phyloP scores from a whole-genome alignment of 2,329 filamentous ascomycete species.

The Fusarium sp. region DNA sequence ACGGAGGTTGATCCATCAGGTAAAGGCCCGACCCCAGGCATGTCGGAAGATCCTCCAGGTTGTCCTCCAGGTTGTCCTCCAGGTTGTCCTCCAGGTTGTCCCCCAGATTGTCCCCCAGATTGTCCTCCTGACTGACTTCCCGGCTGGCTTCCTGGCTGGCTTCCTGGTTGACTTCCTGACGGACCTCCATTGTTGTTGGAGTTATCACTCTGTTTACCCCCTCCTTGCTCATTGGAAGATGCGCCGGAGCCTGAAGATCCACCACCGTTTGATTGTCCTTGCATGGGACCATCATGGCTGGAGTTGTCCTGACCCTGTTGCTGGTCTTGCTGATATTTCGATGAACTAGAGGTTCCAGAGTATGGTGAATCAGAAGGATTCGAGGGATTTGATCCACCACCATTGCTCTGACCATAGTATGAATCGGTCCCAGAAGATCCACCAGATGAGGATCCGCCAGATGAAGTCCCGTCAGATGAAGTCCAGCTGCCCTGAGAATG shows the following conservation, averaged over 20 bases:
- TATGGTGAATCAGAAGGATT: neutral
- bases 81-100: neutral
- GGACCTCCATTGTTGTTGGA: neutral
- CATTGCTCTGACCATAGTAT: neutral
- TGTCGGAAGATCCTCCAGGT: neutral
- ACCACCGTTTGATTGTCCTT: neutral
- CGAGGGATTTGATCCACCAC: neutral
- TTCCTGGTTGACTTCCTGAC: no score
- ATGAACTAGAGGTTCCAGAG: neutral
- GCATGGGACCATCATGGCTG: neutral
- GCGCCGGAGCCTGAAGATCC: neutral
- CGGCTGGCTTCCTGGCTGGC: no score
- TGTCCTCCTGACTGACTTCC: no score
- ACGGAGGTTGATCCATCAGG: neutral
- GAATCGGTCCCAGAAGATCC: neutral
- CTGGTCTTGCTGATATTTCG: neutral
- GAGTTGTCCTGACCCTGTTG: neutral
- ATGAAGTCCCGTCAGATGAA: neutral
- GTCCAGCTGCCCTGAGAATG: neutral
- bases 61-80: neutral
- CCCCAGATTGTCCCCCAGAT: no score
- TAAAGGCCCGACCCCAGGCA: neutral
- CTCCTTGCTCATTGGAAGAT: neutral
- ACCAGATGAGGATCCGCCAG: neutral
- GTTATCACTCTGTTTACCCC: neutral